Evolutionary conservation across 495 filamentous ascomycete genomes (phyloP).

Genomic region (Xylaria venustula): DNA sequence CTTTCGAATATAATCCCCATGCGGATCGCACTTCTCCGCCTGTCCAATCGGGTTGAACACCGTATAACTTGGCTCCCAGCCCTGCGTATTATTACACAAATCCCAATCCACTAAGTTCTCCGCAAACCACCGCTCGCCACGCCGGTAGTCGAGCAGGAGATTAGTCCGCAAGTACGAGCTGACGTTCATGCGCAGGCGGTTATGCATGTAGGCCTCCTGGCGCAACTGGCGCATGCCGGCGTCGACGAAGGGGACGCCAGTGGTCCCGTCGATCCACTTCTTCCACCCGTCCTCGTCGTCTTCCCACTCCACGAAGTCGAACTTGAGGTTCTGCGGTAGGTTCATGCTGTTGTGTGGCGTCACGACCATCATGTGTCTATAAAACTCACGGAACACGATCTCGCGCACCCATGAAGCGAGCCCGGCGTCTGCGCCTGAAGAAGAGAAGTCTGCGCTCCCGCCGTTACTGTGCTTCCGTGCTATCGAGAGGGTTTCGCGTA

Average conservation of each 20-base stretch:
- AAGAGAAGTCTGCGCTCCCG: conserved; percentile 26
- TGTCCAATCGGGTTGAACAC: conserved; percentile 43
- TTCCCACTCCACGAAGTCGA: conserved; percentile 47
- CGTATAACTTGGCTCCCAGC: conserved; percentile 47
- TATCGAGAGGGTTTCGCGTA: conserved; percentile 34
- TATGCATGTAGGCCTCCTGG: conserved; percentile 48
- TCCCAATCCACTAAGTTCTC: conserved; percentile 48
- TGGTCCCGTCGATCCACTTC: conserved; percentile 42
- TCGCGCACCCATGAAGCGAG: conserved; percentile 44
- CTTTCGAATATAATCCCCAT: conserved; percentile 57
- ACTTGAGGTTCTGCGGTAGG: conserved; percentile 45
- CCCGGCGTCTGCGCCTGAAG: conserved; percentile 9
- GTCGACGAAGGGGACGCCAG: conserved; percentile 44
- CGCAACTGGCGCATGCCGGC: conserved; percentile 47
- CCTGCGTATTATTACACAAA: conserved; percentile 44
- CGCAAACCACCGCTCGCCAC: conserved; percentile 45
- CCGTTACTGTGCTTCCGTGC: conserved; percentile 2
- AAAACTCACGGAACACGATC: conserved; percentile 46
- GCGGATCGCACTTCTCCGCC: conserved; percentile 51
- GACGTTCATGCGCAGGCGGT: conserved; percentile 45
- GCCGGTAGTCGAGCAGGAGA: conserved; percentile 42
- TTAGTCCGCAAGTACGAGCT: conserved; percentile 40
- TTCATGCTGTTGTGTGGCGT: conserved; percentile 46
- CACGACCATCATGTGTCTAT: conserved; percentile 40
- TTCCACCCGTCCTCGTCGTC: conserved; percentile 45